Evolutionary conservation across 2,329 filamentous ascomycete species (phyloP).

Genomic region (Plectosphaerella plurivora): DNA sequence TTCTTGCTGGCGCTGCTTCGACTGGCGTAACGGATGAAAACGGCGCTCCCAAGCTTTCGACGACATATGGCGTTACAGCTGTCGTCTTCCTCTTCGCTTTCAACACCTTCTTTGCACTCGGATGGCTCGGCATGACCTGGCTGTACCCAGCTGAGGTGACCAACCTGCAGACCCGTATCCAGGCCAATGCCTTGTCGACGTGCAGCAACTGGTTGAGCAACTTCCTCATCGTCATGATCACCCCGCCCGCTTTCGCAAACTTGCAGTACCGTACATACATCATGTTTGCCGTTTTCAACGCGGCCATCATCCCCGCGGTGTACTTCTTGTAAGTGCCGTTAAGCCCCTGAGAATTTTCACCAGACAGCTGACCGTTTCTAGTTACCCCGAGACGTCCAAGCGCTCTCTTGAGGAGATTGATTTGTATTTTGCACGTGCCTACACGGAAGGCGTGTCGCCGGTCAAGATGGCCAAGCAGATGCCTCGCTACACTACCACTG

Average conservation of each 20-base stretch:
- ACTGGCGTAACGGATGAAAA: conserved; percentile 22
- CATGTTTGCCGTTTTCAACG: conserved; percentile 51
- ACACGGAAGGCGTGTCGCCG: conserved; percentile 18
- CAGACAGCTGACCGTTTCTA: conserved; percentile 34
- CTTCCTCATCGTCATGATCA: conserved; percentile 65
- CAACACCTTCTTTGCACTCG: conserved; percentile 56
- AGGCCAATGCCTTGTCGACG: conserved; percentile 60
- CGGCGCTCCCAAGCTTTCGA: conserved; percentile 19
- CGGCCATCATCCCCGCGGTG: conserved; percentile 45
- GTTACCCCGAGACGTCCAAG: conserved; percentile 38
- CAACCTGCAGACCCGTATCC: conserved; percentile 54
- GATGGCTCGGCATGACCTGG: conserved; percentile 59
- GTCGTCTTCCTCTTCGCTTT: conserved; percentile 56
- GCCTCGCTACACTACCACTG: conserved; percentile 4
- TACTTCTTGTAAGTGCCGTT: conserved; percentile 41
- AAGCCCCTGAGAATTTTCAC: conserved; percentile 47
- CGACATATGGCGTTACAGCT: conserved; percentile 21
- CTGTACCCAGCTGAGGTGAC: conserved; percentile 59
- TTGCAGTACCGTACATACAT: conserved; percentile 51
- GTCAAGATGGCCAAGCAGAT: conserved; percentile 13
- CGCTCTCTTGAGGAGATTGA: conserved; percentile 61
- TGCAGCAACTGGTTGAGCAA: conserved; percentile 58
- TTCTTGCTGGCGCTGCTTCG: conserved; percentile 33
- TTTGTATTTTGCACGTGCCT: conserved; percentile 23
- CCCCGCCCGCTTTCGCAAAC: conserved; percentile 52